These are phyloP conservation scores for Fusarium burgessii DNA, from an alignment of 2,329 filamentous ascomycete genomes.

Conservation along the genomic window DNA sequence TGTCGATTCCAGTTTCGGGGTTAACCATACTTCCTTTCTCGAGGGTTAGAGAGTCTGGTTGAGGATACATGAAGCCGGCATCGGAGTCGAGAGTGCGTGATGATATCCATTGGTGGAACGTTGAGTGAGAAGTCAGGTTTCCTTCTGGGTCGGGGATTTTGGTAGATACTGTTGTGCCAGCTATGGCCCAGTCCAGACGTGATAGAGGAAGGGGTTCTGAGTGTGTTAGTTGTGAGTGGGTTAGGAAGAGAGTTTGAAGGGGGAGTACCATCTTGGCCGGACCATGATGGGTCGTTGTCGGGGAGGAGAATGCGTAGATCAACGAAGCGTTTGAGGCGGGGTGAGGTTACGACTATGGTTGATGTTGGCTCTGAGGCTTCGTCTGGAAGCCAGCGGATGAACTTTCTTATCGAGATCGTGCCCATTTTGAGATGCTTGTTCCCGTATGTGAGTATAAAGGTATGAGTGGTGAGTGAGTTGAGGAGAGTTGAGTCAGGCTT, in stretches of 20 bases:
- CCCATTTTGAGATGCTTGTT: conserved; percentile 48
- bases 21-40: conserved; percentile 73
- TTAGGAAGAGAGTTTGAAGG: too few species aligned
- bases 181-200: conserved; percentile 74
- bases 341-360: conserved; percentile 73
- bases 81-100: conserved; percentile 63
- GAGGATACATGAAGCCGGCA: conserved; percentile 66
- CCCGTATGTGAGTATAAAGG: neutral
- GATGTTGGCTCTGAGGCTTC: conserved; percentile 69
- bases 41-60: conserved; percentile 56
- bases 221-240: neutral
- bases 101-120: conserved; percentile 72
- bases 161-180: conserved; percentile 62
- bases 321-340: conserved; percentile 64
- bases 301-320: conserved; percentile 67
- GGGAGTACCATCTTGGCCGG: conserved; percentile 33
- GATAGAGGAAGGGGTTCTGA: conserved; percentile 41
- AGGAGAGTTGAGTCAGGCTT: neutral
- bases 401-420: conserved; percentile 68
- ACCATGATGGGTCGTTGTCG: conserved; percentile 31
- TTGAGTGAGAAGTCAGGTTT: conserved; percentile 50
- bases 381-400: conserved; percentile 69
- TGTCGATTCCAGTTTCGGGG: conserved; percentile 62
- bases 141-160: conserved; percentile 45
- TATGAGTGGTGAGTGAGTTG: neutral